Conservation (phyloP, 305 asterid species). For the Fraxinus angustifolia region DNA sequence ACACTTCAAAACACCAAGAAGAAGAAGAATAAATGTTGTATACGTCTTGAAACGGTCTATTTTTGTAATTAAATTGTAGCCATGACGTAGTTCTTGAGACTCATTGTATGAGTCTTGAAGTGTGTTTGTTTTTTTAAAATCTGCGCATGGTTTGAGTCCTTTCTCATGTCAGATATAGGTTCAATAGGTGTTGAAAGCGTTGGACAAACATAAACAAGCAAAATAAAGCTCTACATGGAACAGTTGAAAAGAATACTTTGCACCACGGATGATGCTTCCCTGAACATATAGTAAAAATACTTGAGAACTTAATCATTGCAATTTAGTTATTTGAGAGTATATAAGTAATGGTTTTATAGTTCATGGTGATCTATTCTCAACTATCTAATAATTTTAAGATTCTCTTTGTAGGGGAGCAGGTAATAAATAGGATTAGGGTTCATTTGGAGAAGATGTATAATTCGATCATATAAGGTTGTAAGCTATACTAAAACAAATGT, state of each 20-base stretch:
- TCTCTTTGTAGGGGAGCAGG: not conserved
- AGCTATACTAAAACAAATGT: not conserved
- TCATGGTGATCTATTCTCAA: not conserved
- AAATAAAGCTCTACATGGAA: not conserved
- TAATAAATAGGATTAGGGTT: slow-evolving; percentile 4
- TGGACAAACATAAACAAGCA: not conserved
- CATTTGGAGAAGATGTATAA: not conserved
- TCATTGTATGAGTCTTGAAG: not conserved
- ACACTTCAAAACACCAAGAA: not conserved
- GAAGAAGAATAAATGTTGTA: not conserved
- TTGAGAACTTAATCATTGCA: not conserved
- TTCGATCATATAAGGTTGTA: not conserved
- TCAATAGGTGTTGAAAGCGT: not conserved
- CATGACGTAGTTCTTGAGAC: not conserved
- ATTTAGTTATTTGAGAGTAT: not conserved
- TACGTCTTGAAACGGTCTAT: not conserved
- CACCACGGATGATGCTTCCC: not conserved
- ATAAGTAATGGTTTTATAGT: not conserved
- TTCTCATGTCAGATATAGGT: not conserved
- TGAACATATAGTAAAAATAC: not conserved
- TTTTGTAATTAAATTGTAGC: not conserved
- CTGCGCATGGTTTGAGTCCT: not conserved
- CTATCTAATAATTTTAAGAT: not conserved
- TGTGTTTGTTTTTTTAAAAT: not conserved
- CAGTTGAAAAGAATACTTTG: not conserved